Evolutionary conservation across 306 rosid genomes (phyloP), one percentile per base, ranked within the genome.

Genomic region (Prunus fruticosa): DNA sequence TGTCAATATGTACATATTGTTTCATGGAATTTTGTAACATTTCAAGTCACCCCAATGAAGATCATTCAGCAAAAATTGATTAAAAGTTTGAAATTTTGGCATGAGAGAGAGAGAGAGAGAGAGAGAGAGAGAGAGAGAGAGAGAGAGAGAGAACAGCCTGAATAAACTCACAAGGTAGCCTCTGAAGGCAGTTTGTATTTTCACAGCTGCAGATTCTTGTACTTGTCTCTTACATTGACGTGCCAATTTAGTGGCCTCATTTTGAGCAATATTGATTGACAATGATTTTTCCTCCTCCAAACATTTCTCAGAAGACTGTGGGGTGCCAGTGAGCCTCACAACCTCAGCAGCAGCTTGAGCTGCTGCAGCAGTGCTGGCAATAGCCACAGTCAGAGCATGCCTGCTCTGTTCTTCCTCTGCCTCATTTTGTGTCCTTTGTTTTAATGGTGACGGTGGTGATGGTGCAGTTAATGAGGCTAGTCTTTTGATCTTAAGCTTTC

Each of bases 91-190:
- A 25, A 71, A 60, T 22, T 49, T 22, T 34, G 46, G 25, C 3
- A n/a, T 7, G 6, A 53, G 11, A 53, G 58, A 19, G 3, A 2
- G 23, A 6, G 20, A 6, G 3, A 19, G 23, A 18, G 20, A 54
- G 8, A 54, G 12, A 54, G 61, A 54, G 4, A 8, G 27, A 54
- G n/a, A n/a, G 23, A 6, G 20, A 6, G 3, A 19, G 23, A 18
- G 20, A 54, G 8, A 54, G 12, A 54, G 61, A 54, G 4, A 8
- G 27, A 54, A 34, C 53, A 22, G 70, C 5, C 61, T 76, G 79
- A 46, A 72, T 3, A 71, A 78, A 85, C 98, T 92, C 83, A 95
- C 98, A 5, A 95, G 96, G 84, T 86, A 89, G 71, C 96, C 96
- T 71, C 97, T 65, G 60, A 90, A 95, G 28, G 96, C 84, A 11